phyloP scores from a whole-genome alignment of 75 land plant genomes.

The Azolla pinnata region DNA sequence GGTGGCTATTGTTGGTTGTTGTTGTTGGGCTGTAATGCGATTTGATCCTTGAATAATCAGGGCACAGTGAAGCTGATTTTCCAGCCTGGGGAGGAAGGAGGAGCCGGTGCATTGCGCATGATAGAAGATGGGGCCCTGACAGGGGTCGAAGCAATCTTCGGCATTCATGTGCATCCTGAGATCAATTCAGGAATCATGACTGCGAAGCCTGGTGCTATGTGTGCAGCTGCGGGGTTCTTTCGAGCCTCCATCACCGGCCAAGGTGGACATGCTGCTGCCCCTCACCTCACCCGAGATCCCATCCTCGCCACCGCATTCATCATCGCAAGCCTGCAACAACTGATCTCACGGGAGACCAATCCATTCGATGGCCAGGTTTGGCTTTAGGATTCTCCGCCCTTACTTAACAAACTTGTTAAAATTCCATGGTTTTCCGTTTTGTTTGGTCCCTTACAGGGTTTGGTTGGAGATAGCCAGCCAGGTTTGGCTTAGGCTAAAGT shows the following conservation, averaged over 20 bases:
- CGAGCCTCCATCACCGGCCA: constrained; percentile 34
- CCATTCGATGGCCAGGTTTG: constrained; percentile 42
- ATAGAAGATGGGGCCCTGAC: constrained; percentile 56
- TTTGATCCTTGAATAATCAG: too few relatives aligned
- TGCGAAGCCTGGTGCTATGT: constrained; percentile 39
- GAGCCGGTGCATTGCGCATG: constrained; percentile 52
- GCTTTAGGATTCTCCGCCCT: too few relatives aligned
- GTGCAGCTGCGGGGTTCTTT: constrained; percentile 43
- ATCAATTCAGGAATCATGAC: constrained; percentile 37
- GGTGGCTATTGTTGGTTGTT: too few relatives aligned
- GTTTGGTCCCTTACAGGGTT: too few relatives aligned
- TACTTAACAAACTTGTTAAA: too few relatives aligned
- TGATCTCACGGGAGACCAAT: constrained; percentile 62
- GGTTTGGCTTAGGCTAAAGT: too few relatives aligned
- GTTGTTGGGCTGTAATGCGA: too few relatives aligned
- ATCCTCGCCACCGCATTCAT: constrained; percentile 45
- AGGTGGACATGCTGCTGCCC: constrained; percentile 61
- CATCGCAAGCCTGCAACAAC: constrained; percentile 53
- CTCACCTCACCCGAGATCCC: constrained; percentile 46
- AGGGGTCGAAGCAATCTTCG: constrained; percentile 49
- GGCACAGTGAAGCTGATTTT: constrained; percentile 78
- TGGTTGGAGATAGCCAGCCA: too few relatives aligned
- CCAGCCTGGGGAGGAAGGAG: constrained; percentile 72
- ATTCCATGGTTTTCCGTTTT: too few relatives aligned
- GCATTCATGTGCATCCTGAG: constrained; percentile 41